These are phyloP conservation scores for Calamus simplicifolius DNA, from an alignment of 176 grass and related monocot species.

Conservation along the genomic window DNA sequence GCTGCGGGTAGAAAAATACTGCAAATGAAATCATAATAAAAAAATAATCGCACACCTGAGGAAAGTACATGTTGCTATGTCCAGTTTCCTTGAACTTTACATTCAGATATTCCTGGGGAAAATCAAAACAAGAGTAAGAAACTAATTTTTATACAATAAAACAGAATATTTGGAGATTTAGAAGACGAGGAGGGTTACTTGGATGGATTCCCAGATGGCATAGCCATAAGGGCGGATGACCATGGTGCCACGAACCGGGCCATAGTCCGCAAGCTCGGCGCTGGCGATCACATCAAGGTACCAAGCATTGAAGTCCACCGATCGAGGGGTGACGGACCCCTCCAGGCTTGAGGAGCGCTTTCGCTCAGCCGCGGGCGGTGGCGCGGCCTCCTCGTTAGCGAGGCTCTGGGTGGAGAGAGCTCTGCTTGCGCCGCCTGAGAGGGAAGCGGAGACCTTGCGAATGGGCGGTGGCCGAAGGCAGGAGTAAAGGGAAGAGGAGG, in stretches of 20 bases:
- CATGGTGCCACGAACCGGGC: conserved; percentile 91
- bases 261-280: conserved; percentile 94
- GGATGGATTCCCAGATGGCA: conserved; percentile 96
- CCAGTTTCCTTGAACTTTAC: conserved; percentile 97
- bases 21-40: not conserved
- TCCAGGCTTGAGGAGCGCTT: conserved; percentile 41
- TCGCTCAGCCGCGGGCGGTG: conserved; percentile 24
- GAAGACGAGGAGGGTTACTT: conserved; percentile 23
- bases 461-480: not conserved
- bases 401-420: conserved; percentile 17
- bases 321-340: conserved; percentile 78
- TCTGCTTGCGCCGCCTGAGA: conserved; percentile 12
- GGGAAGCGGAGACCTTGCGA: conserved; percentile 20
- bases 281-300: conserved; percentile 85
- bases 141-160: not conserved
- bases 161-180: not conserved
- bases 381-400: conserved; percentile 24
- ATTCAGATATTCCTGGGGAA: conserved; percentile 85
- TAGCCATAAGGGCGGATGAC: conserved; percentile 97
- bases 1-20: too few species aligned
- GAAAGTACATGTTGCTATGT: conserved; percentile 99
- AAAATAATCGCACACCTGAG: conserved; percentile 40
- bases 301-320: conserved; percentile 88
- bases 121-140: not conserved
- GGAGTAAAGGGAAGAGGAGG: conserved; percentile 26